Percentiles rank a stretch among this genome's conserved stretches.
Evolutionary conservation across 176 grass and related monocot genomes (phyloP).

Genomic region (Zizania latifolia): DNA sequence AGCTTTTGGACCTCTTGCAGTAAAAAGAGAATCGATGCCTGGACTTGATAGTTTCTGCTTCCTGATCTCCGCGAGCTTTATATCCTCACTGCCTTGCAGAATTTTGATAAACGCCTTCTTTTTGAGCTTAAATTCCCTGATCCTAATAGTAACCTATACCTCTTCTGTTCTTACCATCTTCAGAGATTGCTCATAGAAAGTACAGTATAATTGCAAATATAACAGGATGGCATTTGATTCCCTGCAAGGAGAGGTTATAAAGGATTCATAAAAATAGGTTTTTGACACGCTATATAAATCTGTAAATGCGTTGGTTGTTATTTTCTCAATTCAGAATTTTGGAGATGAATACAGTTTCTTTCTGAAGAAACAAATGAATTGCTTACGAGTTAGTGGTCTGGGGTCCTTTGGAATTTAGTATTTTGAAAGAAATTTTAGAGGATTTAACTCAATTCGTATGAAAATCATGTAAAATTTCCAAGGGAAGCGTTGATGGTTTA

Average conservation of each 20-base stretch:
- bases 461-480: no score
- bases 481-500: not conserved
- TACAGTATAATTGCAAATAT: constrained; percentile 9
- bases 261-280: not conserved
- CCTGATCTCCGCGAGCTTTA: constrained; percentile 29
- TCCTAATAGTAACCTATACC: constrained; percentile 32
- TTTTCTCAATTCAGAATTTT: not conserved
- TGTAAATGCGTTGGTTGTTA: not conserved
- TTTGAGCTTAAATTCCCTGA: constrained; percentile 16
- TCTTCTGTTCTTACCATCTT: constrained; percentile 23
- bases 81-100: not conserved
- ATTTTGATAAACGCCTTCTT: no score
- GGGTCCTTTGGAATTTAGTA: no score
- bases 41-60: constrained; percentile 45
- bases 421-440: no score
- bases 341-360: not conserved
- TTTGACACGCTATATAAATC: not conserved
- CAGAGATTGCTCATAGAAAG: constrained; percentile 9
- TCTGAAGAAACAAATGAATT: not conserved
- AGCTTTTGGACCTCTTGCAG: constrained; percentile 38
- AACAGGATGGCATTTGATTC: constrained; percentile 38
- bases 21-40: constrained; percentile 52
- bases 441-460: no score
- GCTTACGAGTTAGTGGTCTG: not conserved
- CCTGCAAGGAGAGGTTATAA: constrained; percentile 6